Base-by-base conservation (phyloP, 768 basidiomycete genomes). In the Pleurotus platypus region DNA sequence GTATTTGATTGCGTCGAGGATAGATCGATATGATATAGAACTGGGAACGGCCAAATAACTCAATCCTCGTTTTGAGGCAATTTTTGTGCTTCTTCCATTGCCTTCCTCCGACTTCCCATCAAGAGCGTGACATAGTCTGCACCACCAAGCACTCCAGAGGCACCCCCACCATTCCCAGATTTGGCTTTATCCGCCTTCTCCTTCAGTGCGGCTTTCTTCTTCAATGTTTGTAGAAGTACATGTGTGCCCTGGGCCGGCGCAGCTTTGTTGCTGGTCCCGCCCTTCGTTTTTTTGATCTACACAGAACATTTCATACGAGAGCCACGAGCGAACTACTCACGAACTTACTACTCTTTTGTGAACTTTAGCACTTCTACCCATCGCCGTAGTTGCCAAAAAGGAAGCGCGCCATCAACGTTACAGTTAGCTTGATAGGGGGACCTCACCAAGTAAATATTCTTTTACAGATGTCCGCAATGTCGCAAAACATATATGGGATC, bases 51-150 rank as follows among this genome's bases (percentile, higher is more conserved):
- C 2, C 4, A 40, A 4, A 16, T 8, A n/a, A 20, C 3, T 56
- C 42, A 58, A 48, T 57, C 57, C 49, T 67, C 62, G n/a, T 65
- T 62, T 22, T 58, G 67, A 15, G 82, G 80, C 42, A 91, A 66
- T 62, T 87, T 91, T 43, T 74, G 66, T 5, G 86, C 88, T 68
- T 91, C 90, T 65, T 81, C 77, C 54, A 71, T 75, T 12, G 84
- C 88, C 65, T 81, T 88, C 63, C 78, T 77, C 58, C 89, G 75
- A n/a, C 88, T 76, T 15, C 89, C 89, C 77, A 85, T 75, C 76
- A 90, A 72, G 60, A 92, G 67, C 9, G 80, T 75, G 46, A 92
- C 84, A 65, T 92, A 92, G 68, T 92, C 90, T 27, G 86, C 89
- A 16, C 81, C 88, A 16, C 87, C 89, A 38, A 91, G 73, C 2